Evolutionary conservation across 129 eudicot genomes (phyloP), one percentile per base, ranked within the genome.

Genomic region (Apium graveolens): DNA sequence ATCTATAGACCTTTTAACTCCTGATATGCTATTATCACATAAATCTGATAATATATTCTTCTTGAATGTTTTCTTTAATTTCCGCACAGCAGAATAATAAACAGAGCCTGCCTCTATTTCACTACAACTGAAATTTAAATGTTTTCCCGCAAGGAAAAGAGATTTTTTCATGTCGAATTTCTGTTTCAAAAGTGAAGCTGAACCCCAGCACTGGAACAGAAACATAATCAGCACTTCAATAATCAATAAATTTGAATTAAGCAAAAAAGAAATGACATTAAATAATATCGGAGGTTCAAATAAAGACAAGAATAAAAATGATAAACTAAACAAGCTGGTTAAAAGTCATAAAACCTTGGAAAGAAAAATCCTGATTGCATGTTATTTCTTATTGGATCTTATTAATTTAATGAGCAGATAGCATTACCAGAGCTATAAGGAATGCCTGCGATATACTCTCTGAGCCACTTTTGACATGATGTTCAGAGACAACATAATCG

Each of bases 131-230:
- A 86, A 91, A 37, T 83, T 62, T 84, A 94, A 74, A 68, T 74
- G 84, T 57, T 91, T 51, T 46, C 82, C 90, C 17, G 90, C 98
- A 57, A 90, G 78, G 49, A 18, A 39, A 68, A 94, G 84, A 4
- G 92, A 86, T 27, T 84, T 87, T 73, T 77, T 82, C 84, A 83
- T 89, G 78, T 91, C 91, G 51, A 94, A 75, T 77, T 91, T 91
- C n/a, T 81, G 76, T 48, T 90, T 86, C 31, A 83, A 77, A 83
- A 86, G 78, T 72, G 83, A 88, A 76, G 90, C 90, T 29, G 93
- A 92, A 77, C 76, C 81, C 98, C 98, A 94, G 80, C 93, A 94
- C 98, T 94, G 92, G 48, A 71, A 86, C 68, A 84, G 45, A n/a
- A 81, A 46, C 35, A 78, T 31, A 34, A 76, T 70, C 81, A 38